These are phyloP conservation scores for Shiraia sp. DNA, from an alignment of 2,329 filamentous ascomycete species.

Conservation along the genomic window DNA sequence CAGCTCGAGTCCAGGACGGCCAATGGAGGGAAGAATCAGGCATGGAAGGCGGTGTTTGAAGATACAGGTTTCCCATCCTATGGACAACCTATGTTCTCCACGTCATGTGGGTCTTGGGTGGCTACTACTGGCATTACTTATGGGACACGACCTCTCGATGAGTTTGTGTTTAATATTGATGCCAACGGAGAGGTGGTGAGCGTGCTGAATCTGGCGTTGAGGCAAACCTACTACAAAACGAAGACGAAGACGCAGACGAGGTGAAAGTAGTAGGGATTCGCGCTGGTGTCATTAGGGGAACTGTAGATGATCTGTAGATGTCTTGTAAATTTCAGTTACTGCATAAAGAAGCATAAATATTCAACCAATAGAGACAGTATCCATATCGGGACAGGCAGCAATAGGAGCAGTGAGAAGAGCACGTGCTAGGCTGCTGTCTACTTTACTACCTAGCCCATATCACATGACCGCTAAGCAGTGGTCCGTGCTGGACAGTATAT, in stretches of 20 bases:
- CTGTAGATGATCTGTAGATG: too few relatives aligned
- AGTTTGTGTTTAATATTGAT: conserved; percentile 29
- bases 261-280: too few relatives aligned
- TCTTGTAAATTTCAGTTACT: too few relatives aligned
- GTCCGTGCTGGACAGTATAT: too few relatives aligned
- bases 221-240: conserved; percentile 20
- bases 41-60: conserved; percentile 28
- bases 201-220: conserved; percentile 26
- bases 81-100: conserved; percentile 21
- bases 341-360: too few relatives aligned
- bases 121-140: conserved; percentile 26
- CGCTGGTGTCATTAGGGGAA: too few relatives aligned
- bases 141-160: conserved; percentile 24
- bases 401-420: too few relatives aligned
- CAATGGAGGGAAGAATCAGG: conserved; percentile 15
- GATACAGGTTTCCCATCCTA: conserved; percentile 16
- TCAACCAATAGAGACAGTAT: too few relatives aligned
- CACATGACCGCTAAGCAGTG: too few relatives aligned
- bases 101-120: conserved; percentile 29
- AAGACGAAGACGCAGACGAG: too few relatives aligned
- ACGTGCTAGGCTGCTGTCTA: not conserved
- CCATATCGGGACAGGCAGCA: too few relatives aligned
- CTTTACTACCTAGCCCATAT: too few relatives aligned
- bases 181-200: conserved; percentile 21
- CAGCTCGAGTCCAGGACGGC: conserved; percentile 17